Conservation (phyloP, 2,329 filamentous ascomycete genomes). For the Myriosclerotinia duriaeana region DNA sequence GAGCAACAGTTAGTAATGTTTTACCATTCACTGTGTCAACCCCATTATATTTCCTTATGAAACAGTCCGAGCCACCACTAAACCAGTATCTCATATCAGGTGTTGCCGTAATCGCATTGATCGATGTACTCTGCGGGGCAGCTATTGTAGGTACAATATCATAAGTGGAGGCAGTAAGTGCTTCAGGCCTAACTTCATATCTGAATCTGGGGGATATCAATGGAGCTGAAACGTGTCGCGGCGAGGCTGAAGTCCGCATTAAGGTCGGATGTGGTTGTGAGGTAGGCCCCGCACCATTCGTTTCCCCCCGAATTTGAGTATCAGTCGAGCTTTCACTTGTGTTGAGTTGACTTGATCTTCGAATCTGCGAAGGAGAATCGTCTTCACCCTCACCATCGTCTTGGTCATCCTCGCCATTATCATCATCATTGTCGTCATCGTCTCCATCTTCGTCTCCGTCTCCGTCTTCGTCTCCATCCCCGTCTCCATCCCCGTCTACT, state of each 20-base stretch:
- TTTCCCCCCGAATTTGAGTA: conserved; percentile 29
- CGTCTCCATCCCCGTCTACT: conserved; percentile 40
- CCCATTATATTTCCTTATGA: conserved; percentile 96
- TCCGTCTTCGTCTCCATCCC: conserved; percentile 39
- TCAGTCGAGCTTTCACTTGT: conserved; percentile 38
- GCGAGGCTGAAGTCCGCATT: conserved; percentile 39
- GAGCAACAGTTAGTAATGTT: conserved; percentile 87
- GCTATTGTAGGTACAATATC: conserved; percentile 98
- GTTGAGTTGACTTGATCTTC: conserved; percentile 35
- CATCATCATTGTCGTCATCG: conserved; percentile 44
- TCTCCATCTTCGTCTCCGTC: conserved; percentile 44
- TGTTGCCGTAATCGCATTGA: conserved; percentile 89
- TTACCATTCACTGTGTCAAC: conserved; percentile 94
- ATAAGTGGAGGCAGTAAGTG: conserved; percentile 76
- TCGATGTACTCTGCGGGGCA: conserved; percentile 90
- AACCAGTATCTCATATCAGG: conserved; percentile 95
- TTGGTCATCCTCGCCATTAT: conserved; percentile 40
- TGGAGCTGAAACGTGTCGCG: conserved; percentile 38
- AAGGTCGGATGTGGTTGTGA: conserved; percentile 37
- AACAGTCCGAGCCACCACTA: conserved; percentile 90
- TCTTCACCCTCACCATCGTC: conserved; percentile 53
- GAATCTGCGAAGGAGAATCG: conserved; percentile 46
- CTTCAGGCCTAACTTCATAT: conserved; percentile 71
- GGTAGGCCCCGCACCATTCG: conserved; percentile 37
- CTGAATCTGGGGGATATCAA: conserved; percentile 49